Percentiles rank a stretch among this genome's conserved stretches.
phyloP scores from a whole-genome alignment of 2,329 filamentous ascomycete genomes.

The Pleoardoris graminearum region DNA sequence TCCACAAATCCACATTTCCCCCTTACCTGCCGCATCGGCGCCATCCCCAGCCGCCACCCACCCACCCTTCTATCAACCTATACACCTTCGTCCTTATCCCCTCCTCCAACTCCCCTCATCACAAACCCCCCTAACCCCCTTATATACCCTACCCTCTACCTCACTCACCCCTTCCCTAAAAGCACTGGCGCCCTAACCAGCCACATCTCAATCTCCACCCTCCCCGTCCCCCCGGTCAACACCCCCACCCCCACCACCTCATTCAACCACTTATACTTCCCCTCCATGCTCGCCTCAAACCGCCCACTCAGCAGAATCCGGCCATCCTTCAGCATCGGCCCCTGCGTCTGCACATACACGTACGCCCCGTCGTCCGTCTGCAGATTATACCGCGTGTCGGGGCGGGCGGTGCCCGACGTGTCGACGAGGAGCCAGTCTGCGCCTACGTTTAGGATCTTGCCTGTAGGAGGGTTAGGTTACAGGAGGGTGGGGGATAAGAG shows the following conservation, averaged over 20 bases:
- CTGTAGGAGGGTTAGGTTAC: too few species aligned
- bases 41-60: too few species aligned
- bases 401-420: slow-evolving; percentile 27
- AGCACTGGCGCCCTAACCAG: too few species aligned
- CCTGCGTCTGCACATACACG: slow-evolving; percentile 40
- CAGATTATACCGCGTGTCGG: slow-evolving; percentile 45
- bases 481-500: background rate
- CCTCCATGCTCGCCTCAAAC: slow-evolving; percentile 41
- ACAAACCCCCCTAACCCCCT: too few species aligned
- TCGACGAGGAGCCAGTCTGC: slow-evolving; percentile 46
- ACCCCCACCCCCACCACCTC: slow-evolving; percentile 39
- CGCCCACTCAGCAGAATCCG: slow-evolving; percentile 35
- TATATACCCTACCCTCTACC: too few species aligned
- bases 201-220: slow-evolving; percentile 34
- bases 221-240: slow-evolving; percentile 22
- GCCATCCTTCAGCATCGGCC: slow-evolving; percentile 28
- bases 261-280: slow-evolving; percentile 45
- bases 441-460: slow-evolving; percentile 40
- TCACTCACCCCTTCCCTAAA: too few species aligned
- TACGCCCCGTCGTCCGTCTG: slow-evolving; percentile 42
- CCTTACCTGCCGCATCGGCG: too few species aligned
- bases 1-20: too few species aligned
- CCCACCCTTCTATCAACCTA: too few species aligned
- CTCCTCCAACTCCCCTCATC: too few species aligned
- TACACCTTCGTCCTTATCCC: too few species aligned